Evolutionary conservation across 805 yeast species (phyloP), one percentile per base, ranked within the genome.

Genomic region (Isabelozyma pseudorhagii): DNA sequence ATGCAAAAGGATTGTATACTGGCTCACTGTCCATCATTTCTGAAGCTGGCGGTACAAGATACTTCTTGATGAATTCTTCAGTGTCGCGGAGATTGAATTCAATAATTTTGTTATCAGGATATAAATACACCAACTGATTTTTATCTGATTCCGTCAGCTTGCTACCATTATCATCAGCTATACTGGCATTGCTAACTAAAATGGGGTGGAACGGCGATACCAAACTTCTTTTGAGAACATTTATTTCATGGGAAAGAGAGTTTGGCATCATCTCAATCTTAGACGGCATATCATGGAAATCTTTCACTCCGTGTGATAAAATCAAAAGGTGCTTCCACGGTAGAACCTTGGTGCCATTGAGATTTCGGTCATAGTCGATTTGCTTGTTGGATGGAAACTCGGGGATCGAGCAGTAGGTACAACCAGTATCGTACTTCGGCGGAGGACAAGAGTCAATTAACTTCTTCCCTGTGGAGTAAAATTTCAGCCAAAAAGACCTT

Each of bases 321-420:
- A 83, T 71, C 14, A 86, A 58, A 8, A 81, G 68, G 57, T 85
- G 88, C 51, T 81, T 82, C 77, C 81, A 78, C 5, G 79, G 77
- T 3, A 64, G 54, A 0, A 81, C 78, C 29, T 75, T 74, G 0
- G 90, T 80, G 11, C 75, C 74, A 27, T 70, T 63, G 14, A 84
- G 59, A 38, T 73, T 72, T 45, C 62, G 68, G 5, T 55, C 56
- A 45, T 53, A 60, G 53, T 78, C 75, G 40, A 78, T 74, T 38
- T 63, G 80, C 50, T 74, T 71, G 43, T 61, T 69, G 7, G 52
- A 54, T 2, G 83, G 86, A 49, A 77, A 71, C 29, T 57, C 55
- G 0, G 68, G 65, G 3, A 60, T 36, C 40, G 63, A 57, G 55
- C 91, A 86, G 52, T 61, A 68, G 0, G 89, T 84, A 58, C 89